Conservation (phyloP, 805 yeast genomes). For the Isabelozyma rhagii region DNA sequence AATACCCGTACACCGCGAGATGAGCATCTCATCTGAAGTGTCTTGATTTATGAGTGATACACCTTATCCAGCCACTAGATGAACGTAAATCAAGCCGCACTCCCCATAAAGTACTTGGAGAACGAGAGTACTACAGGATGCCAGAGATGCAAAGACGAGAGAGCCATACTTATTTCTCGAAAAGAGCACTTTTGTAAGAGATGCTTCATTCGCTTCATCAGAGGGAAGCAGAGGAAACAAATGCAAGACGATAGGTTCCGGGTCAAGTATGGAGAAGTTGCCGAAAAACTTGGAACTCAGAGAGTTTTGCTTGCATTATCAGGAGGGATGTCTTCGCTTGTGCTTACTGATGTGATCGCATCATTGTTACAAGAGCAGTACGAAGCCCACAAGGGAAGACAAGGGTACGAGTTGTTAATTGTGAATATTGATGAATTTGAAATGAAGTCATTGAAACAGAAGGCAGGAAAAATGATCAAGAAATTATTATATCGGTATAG, state of each 20-base stretch:
- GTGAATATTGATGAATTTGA: conserved; percentile 44
- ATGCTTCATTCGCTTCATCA: conserved; percentile 72
- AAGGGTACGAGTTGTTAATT: conserved; percentile 63
- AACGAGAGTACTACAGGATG: conserved; percentile 21
- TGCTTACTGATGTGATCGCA: conserved; percentile 62
- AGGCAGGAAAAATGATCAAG: conserved; percentile 13
- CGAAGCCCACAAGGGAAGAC: conserved; percentile 56
- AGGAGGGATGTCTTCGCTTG: conserved; percentile 65
- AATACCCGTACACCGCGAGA: background rate
- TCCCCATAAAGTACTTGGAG: conserved; percentile 8
- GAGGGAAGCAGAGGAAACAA: conserved; percentile 76
- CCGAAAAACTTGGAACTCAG: conserved; percentile 29
- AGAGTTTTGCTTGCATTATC: conserved; percentile 61
- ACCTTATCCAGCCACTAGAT: no score
- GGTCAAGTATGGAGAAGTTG: conserved; percentile 55
- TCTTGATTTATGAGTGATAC: background rate
- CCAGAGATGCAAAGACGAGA: conserved; percentile 47
- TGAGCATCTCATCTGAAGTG: background rate
- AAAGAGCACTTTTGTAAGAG: conserved; percentile 61
- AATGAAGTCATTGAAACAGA: conserved; percentile 11
- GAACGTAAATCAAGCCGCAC: background rate
- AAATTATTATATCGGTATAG: conserved; percentile 12
- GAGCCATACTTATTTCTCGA: conserved; percentile 48
- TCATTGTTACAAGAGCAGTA: conserved; percentile 62
- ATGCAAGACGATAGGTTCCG: conserved; percentile 72